Conservation (phyloP, 2,329 filamentous ascomycete species). For the Penicillium sp. region DNA sequence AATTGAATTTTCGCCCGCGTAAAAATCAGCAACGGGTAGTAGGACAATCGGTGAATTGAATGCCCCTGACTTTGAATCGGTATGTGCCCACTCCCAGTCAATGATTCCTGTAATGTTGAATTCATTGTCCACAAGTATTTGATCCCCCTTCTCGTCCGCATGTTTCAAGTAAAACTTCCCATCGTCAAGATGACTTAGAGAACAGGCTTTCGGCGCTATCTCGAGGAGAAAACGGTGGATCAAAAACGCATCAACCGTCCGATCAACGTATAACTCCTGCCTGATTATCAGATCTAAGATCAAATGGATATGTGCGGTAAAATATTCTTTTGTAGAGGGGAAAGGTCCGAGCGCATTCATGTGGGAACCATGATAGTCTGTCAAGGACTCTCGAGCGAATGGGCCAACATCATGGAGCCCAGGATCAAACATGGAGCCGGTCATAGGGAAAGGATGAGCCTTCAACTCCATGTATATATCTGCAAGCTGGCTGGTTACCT, state of each 20-base stretch:
- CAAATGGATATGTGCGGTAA: conserved; percentile 37
- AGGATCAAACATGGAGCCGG: conserved; percentile 41
- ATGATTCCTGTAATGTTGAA: conserved; percentile 55
- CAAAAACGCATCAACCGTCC: conserved; percentile 44
- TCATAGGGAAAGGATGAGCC: conserved; percentile 40
- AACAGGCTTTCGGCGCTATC: conserved; percentile 17
- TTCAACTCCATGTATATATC: conserved; percentile 47
- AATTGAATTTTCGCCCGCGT: conserved; percentile 39
- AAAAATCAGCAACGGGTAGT: conserved; percentile 49
- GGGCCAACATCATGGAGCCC: conserved; percentile 35
- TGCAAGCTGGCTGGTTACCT: conserved; percentile 44
- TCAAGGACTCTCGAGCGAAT: conserved; percentile 46
- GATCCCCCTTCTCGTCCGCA: conserved; percentile 55
- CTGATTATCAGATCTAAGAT: conserved; percentile 43
- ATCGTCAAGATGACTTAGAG: conserved; percentile 20
- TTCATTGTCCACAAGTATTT: conserved; percentile 52
- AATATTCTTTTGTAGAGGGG: conserved; percentile 41
- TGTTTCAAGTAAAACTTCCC: conserved; percentile 52
- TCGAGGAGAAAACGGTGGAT: conserved; percentile 51
- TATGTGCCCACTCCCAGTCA: conserved; percentile 51
- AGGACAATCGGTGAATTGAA: conserved; percentile 51
- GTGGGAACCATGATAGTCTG: conserved; percentile 32
- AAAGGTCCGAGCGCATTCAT: conserved; percentile 40
- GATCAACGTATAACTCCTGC: conserved; percentile 42
- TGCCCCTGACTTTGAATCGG: conserved; percentile 39